Evolutionary conservation across 768 basidiomycete species (phyloP), one percentile per base, ranked within the genome.

Genomic region (Lactarius indigo): DNA sequence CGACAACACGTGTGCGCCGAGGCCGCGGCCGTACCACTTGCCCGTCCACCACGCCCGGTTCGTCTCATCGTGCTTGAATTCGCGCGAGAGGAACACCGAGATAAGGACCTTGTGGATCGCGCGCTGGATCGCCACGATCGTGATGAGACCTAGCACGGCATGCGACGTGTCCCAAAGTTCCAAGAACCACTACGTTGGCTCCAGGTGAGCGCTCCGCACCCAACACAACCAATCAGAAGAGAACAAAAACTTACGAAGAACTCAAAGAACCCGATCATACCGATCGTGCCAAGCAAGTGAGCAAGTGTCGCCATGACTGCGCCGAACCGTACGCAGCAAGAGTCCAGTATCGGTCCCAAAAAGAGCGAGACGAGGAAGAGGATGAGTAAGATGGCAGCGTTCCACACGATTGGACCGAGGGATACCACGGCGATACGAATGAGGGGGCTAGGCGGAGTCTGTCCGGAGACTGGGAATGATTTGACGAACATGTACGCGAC

Each of bases 11-110:
- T 92, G 90, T n/a, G 84, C 84, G 17, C 96, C 96, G 23, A 99
- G 82, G 33, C 94, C 92, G 65, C 94, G 85, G 57, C 96, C 95
- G 75, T 96, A 96, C 97, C 97, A 98, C 81, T 91, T 90, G 68
- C 95, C 96, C 20, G 96, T 95, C 97, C 97, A 99, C 96, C 96
- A 98, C 2, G 96, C 96, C 68, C 92, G 85, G 80, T 98, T 98
- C 31, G 93, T 96, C 80, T 98, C 95, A 74, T 99, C 97, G 75
- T 97, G 94, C 80, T 98, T 98, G 83, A 90, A 96, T 78, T 99
- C 97, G 74, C 97, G 90, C 30, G 94, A 93, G 56, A 98, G 84
- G 84, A 96, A 94, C 56, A 94, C 90, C 6, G 95, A 85, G 69
- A 98, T 98, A 63, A 97, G 82, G 68, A 96, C 87, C 81, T 98